Percentiles rank a stretch among this genome's conserved stretches.
These are phyloP conservation scores for Penicillium sp. DNA, from an alignment of 2,329 filamentous ascomycete species.

Conservation along the genomic window DNA sequence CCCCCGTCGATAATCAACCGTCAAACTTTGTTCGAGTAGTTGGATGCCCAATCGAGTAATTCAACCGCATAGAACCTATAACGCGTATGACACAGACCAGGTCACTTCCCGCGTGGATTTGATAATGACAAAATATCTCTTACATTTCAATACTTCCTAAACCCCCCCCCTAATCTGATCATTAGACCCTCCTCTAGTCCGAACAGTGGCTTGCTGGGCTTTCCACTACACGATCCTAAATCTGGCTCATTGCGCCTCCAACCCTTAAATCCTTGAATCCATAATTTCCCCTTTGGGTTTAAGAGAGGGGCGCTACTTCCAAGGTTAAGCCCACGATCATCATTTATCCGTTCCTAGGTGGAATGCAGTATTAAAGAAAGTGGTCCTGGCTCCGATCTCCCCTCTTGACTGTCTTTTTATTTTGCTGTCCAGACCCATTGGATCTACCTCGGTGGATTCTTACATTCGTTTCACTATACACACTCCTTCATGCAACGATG, in stretches of 20 bases:
- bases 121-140: background rate
- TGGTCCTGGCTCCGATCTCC: constrained; percentile 9
- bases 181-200: background rate
- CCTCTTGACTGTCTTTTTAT: background rate
- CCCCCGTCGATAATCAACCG: background rate
- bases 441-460: constrained; percentile 2
- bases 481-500: constrained; percentile 20
- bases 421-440: background rate
- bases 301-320: background rate
- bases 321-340: constrained; percentile 4
- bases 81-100: background rate
- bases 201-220: background rate
- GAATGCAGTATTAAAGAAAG: constrained; percentile 12
- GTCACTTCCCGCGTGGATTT: background rate
- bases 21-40: background rate
- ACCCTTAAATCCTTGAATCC: background rate
- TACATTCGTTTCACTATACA: background rate
- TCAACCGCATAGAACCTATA: background rate
- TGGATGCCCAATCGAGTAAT: background rate
- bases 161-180: too few species aligned
- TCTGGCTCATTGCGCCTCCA: background rate
- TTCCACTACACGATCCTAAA: background rate
- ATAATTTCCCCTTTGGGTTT: background rate
- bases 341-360: background rate
- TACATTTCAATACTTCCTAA: background rate